These are phyloP conservation scores for Camelina neglecta DNA, from an alignment of 345 rosid genomes.

Conservation along the genomic window DNA sequence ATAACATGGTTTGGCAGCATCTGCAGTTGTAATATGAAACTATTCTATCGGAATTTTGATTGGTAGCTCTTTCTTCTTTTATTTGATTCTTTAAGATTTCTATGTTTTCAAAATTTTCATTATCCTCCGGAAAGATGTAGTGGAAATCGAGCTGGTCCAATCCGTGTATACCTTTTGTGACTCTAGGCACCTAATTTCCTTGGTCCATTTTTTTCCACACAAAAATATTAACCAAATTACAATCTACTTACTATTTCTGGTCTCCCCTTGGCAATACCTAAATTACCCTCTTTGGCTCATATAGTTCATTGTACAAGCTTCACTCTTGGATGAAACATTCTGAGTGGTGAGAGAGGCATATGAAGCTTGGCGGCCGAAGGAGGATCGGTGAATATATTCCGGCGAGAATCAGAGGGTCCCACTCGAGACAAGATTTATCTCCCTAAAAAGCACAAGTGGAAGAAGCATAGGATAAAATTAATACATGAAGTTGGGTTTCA, in stretches of 20 bases:
- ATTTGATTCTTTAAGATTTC: slow-evolving; percentile 33
- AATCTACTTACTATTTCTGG: slow-evolving; percentile 32
- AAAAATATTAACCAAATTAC: slow-evolving; percentile 28
- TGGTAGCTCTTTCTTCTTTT: slow-evolving; percentile 5
- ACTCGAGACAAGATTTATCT: slow-evolving; percentile 36
- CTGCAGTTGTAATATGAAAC: slow-evolving; percentile 29
- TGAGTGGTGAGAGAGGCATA: slow-evolving; percentile 23
- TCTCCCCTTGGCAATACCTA: slow-evolving; percentile 6
- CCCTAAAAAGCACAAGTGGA: slow-evolving; percentile 54
- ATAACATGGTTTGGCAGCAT: slow-evolving; percentile 39
- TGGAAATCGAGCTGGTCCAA: slow-evolving; percentile 72
- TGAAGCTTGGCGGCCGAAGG: slow-evolving; percentile 24
- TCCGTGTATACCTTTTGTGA: slow-evolving; percentile 47
- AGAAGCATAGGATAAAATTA: slow-evolving; percentile 56
- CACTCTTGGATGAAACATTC: neutral
- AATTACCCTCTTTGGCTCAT: slow-evolving; percentile 9
- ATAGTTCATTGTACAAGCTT: slow-evolving; percentile 13
- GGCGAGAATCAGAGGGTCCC: slow-evolving; percentile 35
- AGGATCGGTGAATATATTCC: slow-evolving; percentile 20
- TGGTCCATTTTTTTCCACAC: slow-evolving; percentile 45
- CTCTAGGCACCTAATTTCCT: slow-evolving; percentile 33
- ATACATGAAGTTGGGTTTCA: slow-evolving; percentile 35
- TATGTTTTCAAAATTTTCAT: slow-evolving; percentile 31
- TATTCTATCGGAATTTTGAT: slow-evolving; percentile 24
- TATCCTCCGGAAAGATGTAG: slow-evolving; percentile 46